Percentiles rank a stretch among this genome's conserved stretches.
Evolutionary conservation across 345 rosid species (phyloP).

Genomic region (Erodium maritimum): DNA sequence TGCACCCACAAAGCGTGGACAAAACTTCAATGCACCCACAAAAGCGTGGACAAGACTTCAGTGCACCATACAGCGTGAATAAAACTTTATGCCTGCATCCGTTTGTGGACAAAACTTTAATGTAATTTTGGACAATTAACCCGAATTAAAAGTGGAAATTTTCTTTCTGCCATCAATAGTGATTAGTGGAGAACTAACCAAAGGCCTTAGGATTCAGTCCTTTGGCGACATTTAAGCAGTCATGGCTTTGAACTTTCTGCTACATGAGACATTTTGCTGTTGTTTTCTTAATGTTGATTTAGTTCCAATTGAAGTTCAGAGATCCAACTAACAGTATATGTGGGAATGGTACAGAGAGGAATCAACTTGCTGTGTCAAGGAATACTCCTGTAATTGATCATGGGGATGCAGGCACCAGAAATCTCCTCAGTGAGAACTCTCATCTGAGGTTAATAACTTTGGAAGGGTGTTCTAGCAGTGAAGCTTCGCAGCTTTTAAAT

Average conservation of each 20-base stretch:
- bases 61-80: too few relatives aligned
- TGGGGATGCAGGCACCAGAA: constrained; percentile 27
- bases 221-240: background rate
- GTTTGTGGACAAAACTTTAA: too few relatives aligned
- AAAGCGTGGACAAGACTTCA: too few relatives aligned
- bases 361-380: constrained; percentile 23
- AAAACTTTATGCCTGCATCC: too few relatives aligned
- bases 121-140: too few relatives aligned
- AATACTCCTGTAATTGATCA: constrained; percentile 21
- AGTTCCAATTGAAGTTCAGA: constrained; percentile 18
- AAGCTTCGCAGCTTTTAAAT: constrained; percentile 52
- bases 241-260: background rate
- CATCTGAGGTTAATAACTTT: constrained; percentile 23
- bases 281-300: background rate
- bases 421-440: constrained; percentile 18
- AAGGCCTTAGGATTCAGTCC: background rate
- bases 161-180: background rate
- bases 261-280: background rate
- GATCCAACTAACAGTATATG: constrained; percentile 30
- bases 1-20: too few relatives aligned
- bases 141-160: too few relatives aligned
- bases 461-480: constrained; percentile 51
- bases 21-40: too few relatives aligned
- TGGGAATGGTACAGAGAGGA: constrained; percentile 45
- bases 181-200: background rate